These are phyloP conservation scores for Aspergillus candidus DNA, from an alignment of 2,329 filamentous ascomycete species.

Conservation along the genomic window DNA sequence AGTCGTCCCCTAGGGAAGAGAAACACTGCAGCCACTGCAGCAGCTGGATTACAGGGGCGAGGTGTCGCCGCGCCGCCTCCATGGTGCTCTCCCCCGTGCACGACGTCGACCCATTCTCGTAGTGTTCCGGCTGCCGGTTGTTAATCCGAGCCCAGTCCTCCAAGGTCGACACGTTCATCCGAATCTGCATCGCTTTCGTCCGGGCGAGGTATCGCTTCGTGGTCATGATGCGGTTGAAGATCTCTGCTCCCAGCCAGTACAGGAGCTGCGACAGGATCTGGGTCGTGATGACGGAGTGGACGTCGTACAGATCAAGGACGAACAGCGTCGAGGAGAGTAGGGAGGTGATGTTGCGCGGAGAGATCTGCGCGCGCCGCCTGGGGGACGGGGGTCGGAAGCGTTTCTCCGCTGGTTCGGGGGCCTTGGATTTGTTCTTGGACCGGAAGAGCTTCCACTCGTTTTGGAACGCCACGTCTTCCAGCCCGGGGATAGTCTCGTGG, in stretches of 20 bases:
- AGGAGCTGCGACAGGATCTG: constrained; percentile 89
- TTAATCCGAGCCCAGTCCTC: constrained; percentile 95
- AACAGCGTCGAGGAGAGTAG: constrained; percentile 93
- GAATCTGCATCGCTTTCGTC: constrained; percentile 98
- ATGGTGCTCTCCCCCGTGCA: constrained; percentile 80
- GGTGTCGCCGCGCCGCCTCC: constrained; percentile 74
- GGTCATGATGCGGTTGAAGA: constrained; percentile 97
- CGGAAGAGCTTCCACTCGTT: constrained; percentile 99
- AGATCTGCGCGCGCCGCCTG: constrained; percentile 83
- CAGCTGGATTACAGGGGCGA: constrained; percentile 86
- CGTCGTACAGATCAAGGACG: constrained; percentile 96
- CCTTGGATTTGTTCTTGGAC: constrained; percentile 80
- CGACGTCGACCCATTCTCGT: constrained; percentile 82
- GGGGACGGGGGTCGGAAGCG: constrained; percentile 87
- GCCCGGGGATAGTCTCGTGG: constrained; percentile 94
- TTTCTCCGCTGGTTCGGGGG: constrained; percentile 78
- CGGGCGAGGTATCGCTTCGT: constrained; percentile 89
- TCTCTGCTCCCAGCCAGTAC: constrained; percentile 92
- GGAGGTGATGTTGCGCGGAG: constrained; percentile 91
- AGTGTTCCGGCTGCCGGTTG: constrained; percentile 91
- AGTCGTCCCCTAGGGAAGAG: constrained; percentile 83
- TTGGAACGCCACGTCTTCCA: constrained; percentile 94
- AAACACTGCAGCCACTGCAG: constrained; percentile 98
- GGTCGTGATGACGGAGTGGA: constrained; percentile 90
- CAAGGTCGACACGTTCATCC: constrained; percentile 93